Percentiles rank a stretch among this genome's conserved stretches.
These are phyloP conservation scores for Colletotrichum chlorophyti DNA, from an alignment of 2,329 filamentous ascomycete genomes.

Conservation along the genomic window DNA sequence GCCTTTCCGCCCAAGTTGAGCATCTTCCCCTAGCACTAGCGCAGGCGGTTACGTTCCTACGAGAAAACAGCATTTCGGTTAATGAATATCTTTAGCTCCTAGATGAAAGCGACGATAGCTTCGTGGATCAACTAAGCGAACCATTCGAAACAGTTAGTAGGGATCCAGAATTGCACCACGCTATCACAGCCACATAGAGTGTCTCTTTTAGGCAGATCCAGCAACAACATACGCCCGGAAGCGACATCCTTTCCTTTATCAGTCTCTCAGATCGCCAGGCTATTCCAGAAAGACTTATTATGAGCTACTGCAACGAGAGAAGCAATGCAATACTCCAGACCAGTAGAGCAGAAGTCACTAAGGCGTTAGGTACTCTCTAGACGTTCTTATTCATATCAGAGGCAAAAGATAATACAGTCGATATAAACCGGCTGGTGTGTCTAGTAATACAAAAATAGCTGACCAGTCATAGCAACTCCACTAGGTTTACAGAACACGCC, in stretches of 20 bases:
- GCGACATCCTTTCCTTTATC: conserved; percentile 51
- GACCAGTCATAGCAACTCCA: neutral
- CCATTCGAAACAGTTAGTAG: conserved; percentile 39
- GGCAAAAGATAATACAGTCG: conserved; percentile 31
- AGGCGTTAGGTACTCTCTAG: conserved; percentile 1
- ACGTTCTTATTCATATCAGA: neutral
- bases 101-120: conserved; percentile 30
- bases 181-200: conserved; percentile 37
- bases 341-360: neutral
- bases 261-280: conserved; percentile 52
- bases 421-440: conserved; percentile 30
- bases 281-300: conserved; percentile 43
- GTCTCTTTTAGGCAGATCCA: conserved; percentile 41
- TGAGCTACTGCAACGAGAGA: conserved; percentile 8
- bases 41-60: conserved; percentile 44
- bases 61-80: conserved; percentile 35
- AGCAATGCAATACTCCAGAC: neutral
- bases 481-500: conserved; percentile 14
- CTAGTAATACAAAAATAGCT: conserved; percentile 6
- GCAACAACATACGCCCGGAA: conserved; percentile 38
- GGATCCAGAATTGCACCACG: conserved; percentile 34
- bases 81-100: conserved; percentile 37
- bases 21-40: conserved; percentile 41
- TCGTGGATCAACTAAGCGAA: conserved; percentile 35
- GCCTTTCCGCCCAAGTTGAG: conserved; percentile 37